Evolutionary conservation across 164 flowering plant species (phyloP), one percentile per base, ranked within the genome.

Genomic region (Houttuynia cordata): DNA sequence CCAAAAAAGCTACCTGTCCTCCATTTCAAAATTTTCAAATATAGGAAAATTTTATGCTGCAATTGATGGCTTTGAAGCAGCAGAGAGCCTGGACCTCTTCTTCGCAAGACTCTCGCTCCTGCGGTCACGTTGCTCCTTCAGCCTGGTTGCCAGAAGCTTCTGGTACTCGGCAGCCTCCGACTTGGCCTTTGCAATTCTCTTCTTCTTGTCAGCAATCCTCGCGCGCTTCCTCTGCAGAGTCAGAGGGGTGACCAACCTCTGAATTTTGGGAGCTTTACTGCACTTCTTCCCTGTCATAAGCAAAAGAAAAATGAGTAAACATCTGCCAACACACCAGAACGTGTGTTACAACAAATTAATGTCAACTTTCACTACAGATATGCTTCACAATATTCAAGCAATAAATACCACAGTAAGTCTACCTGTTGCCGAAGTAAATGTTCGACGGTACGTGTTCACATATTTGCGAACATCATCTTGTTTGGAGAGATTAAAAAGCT

Each of bases 401-500:
- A 30, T n/a, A 30, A 30, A 30, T 30, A 2, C 37, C 2, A 30
- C 37, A 30, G n/a, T n/a, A n/a, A n/a, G 65, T 72, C 24, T 51
- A 83, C 88, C 88, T 49, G 79, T 18, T 64, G 80, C 80, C 25
- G 62, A 77, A 18, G 80, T 79, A 62, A 83, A 83, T 12, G 79
- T 83, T 49, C 88, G 54, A 23, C 84, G 80, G 56, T 78, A 83
- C 41, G 88, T 81, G 70, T 81, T 83, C 37, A 81, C 86, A 74
- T 84, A 81, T 68, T 84, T 84, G 56, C 80, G 67, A 15, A 83
- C 88, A 74, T 84, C 86, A 69, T 84, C 84, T 47, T 81, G 78
- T 66, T 81, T 80, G 42, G 83, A 74, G 20, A 84, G 82, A 71
- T 84, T 80, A 64, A 84, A 84, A 57, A 81, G 80, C 57, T 81